phyloP scores from a whole-genome alignment of 2,329 filamentous ascomycete genomes.

The Curvularia lunata region DNA sequence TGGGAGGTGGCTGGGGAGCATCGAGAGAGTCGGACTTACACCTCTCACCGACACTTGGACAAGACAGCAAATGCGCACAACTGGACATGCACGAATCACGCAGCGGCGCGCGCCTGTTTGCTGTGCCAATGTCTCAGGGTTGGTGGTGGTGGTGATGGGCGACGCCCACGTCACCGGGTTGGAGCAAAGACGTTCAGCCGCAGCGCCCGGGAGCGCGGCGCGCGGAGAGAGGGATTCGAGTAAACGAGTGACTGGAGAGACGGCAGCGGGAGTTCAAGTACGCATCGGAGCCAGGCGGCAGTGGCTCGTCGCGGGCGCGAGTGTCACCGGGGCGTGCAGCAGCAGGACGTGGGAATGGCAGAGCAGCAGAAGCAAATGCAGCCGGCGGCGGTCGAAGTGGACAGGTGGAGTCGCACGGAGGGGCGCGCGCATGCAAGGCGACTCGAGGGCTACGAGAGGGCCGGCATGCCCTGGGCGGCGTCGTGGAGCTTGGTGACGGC shows the following conservation, averaged over 20 bases:
- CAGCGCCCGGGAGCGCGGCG: conserved; percentile 25
- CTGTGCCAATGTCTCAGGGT: conserved; percentile 16
- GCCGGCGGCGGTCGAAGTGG: conserved; percentile 11
- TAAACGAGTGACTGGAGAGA: conserved; percentile 17
- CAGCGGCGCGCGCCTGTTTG: conserved; percentile 22
- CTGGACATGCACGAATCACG: conserved; percentile 25
- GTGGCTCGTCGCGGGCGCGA: conserved; percentile 9
- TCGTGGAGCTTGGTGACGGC: conserved; percentile 16
- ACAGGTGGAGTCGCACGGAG: conserved; percentile 16
- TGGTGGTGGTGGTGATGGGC: conserved; percentile 22
- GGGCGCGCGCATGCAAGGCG: conserved; percentile 20
- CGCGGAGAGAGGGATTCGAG: conserved; percentile 15
- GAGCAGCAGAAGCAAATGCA: conserved; percentile 7
- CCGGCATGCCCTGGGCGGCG: conserved; percentile 2
- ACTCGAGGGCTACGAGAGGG: conserved; percentile 14
- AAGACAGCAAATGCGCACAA: conserved; percentile 11
- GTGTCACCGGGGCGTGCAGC: neutral
- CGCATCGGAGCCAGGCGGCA: conserved; percentile 16
- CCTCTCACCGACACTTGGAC: conserved; percentile 26
- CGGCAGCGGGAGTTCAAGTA: conserved; percentile 8
- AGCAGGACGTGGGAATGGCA: neutral
- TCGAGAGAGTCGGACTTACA: conserved; percentile 16
- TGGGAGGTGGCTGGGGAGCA: conserved; percentile 31
- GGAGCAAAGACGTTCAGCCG: conserved; percentile 21
- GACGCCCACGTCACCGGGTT: conserved; percentile 25